Conservation (phyloP, 2,329 filamentous ascomycete species). For the Mariannaea elegans region DNA sequence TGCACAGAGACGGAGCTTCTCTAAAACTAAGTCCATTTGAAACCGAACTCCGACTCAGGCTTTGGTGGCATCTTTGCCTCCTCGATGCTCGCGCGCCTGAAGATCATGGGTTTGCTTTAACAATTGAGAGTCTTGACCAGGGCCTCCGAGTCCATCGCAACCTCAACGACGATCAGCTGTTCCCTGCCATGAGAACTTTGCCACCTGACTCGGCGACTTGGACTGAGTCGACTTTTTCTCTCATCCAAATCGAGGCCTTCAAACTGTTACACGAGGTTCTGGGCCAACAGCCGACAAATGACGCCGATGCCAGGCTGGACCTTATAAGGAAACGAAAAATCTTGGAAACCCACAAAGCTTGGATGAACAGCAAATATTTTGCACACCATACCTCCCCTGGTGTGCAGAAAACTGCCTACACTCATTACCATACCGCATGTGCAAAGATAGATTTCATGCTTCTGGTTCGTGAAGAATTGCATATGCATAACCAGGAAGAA, state of each 20-base stretch:
- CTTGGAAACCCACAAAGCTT: not conserved
- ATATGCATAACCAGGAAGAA: not conserved
- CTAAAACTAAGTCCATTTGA: slow-evolving; percentile 19
- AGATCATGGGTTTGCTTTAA: slow-evolving; percentile 17
- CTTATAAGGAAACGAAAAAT: not conserved
- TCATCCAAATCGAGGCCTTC: slow-evolving; percentile 10
- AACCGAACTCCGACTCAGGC: slow-evolving; percentile 17
- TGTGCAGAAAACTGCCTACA: not conserved
- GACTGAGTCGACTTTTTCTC: slow-evolving; percentile 12
- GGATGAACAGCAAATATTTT: not conserved
- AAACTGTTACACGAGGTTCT: slow-evolving; percentile 7
- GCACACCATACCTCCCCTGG: not conserved
- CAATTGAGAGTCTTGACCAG: slow-evolving; percentile 15
- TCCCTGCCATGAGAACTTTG: slow-evolving; percentile 11
- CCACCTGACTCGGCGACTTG: slow-evolving; percentile 8
- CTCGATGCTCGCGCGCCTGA: slow-evolving; percentile 21
- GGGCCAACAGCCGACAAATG: not conserved
- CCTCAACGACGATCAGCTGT: slow-evolving; percentile 14
- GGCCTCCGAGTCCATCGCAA: slow-evolving; percentile 9
- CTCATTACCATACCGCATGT: slow-evolving; percentile 17
- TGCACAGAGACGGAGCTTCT: slow-evolving; percentile 17
- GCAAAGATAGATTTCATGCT: slow-evolving; percentile 23
- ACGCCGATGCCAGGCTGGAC: not conserved
- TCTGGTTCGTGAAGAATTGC: slow-evolving; percentile 13
- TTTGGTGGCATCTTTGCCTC: slow-evolving; percentile 22